Evolutionary conservation across 2,329 filamentous ascomycete species (phyloP), one percentile per base, ranked within the genome.

Genomic region (Arachnomyces sp.): DNA sequence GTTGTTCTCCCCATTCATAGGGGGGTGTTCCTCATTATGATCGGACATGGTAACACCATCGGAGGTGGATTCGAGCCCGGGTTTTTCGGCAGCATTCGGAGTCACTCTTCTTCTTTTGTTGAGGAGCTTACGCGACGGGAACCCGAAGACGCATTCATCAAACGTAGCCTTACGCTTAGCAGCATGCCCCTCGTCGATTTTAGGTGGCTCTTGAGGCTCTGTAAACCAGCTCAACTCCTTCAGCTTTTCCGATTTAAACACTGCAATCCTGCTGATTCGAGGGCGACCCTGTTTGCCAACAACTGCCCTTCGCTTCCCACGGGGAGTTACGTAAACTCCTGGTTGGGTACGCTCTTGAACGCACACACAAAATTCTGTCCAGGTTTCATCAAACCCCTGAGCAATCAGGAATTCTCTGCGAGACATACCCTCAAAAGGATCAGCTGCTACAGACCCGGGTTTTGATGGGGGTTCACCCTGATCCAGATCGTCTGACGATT

Each of bases 241-340:
- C 16, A 66, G 34, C 17, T 51, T 55, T 5, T 55, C 38, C 0
- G 57, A 60, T 47, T 59, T 66, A 43, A 67, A 63, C 3, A 66
- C 52, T 3, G 59, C 63, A 36, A 67, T 52, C n/a, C 59, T 56
- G 32, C 62, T 64, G 38, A 51, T 55, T 28, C 52, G 52, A 29
- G 64, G 61, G 7, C 64, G 63, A 13, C 64, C 64, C 49, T 57
- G 57, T 30, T 46, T 50, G 38, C 59, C 61, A 2, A 59, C 63
- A n/a, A 53, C 49, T 14, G 63, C 59, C 38, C 61, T 54, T 28
- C 63, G 56, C 40, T 56, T 60, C 13, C 64, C 64, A 30, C 49
- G 50, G 3, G 61, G 53, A 8, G 66, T 67, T 16, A 68, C 42
- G 42, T 66, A 68, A 8, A 67, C 53, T 7, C 67, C 66, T 9